Percentiles rank a stretch among this genome's conserved stretches.
Conservation (phyloP, 1,284 basidiomycete genomes). For the Exobasidium cylindrosporum region DNA sequence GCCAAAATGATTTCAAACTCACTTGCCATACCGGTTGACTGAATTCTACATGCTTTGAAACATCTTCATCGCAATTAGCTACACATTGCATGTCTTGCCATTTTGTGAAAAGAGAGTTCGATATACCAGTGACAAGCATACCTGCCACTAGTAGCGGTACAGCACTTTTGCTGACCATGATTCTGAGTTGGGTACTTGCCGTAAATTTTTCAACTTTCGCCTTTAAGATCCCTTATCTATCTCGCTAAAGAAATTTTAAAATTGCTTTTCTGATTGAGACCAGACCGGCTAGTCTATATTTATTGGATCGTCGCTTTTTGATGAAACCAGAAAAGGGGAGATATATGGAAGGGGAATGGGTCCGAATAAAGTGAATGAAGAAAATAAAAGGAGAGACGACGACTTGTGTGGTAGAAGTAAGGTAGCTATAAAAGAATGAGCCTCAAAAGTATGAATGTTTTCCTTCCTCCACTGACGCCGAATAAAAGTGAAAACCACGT, state of each 20-base stretch:
- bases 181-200: background rate
- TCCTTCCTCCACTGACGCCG: no score
- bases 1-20: no score
- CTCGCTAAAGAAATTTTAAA: no score
- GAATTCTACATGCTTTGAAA: conserved; percentile 38
- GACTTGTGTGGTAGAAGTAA: no score
- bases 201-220: background rate
- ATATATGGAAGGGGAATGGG: background rate
- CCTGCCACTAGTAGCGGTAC: conserved; percentile 58
- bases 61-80: conserved; percentile 48
- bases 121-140: conserved; percentile 60
- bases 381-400: no score
- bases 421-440: no score
- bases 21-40: conserved; percentile 50
- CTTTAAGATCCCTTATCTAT: background rate
- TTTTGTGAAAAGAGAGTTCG: conserved; percentile 52
- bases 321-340: background rate
- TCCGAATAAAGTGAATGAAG: background rate
- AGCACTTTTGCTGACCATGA: conserved; percentile 3
- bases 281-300: background rate
- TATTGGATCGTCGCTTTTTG: background rate
- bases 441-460: no score
- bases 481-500: conserved; percentile 29
- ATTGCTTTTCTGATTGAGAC: background rate
- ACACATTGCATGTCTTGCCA: conserved; percentile 58